Conservation (phyloP, 2,329 filamentous ascomycete genomes). For the Laburnicola sp. region DNA sequence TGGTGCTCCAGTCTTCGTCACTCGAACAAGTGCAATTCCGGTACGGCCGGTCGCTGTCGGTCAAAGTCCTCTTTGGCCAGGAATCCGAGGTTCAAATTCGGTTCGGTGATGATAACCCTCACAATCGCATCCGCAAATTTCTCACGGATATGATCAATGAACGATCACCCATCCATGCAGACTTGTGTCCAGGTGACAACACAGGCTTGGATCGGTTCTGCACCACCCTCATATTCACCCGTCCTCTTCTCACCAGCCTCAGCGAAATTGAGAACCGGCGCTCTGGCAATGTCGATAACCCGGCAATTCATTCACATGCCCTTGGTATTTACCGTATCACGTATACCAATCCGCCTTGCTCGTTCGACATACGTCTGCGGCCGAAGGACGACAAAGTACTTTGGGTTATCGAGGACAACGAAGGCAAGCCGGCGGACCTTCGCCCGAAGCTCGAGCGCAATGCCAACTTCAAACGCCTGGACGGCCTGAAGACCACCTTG, state of each 20-base stretch:
- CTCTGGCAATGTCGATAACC: constrained; percentile 29
- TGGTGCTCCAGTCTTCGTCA: constrained; percentile 62
- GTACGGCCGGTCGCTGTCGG: constrained; percentile 62
- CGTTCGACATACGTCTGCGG: constrained; percentile 44
- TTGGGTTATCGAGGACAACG: constrained; percentile 46
- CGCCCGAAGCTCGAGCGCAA: constrained; percentile 31
- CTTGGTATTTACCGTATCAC: constrained; percentile 44
- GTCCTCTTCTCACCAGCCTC: constrained; percentile 66
- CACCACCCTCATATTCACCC: constrained; percentile 61
- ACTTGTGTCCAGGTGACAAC: constrained; percentile 55
- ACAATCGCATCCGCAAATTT: constrained; percentile 64
- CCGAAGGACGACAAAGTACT: constrained; percentile 35
- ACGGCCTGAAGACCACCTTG: constrained; percentile 37
- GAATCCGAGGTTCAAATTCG: constrained; percentile 56
- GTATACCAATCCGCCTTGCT: constrained; percentile 47
- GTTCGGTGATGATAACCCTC: constrained; percentile 67
- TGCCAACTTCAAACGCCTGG: constrained; percentile 32
- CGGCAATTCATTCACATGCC: constrained; percentile 40
- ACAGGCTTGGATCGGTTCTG: constrained; percentile 59
- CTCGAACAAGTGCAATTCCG: constrained; percentile 64
- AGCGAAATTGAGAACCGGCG: constrained; percentile 61
- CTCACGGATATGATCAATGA: constrained; percentile 63
- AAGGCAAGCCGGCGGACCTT: constrained; percentile 26
- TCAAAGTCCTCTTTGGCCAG: constrained; percentile 61
- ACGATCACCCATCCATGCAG: constrained; percentile 59